phyloP scores from a whole-genome alignment of 495 filamentous ascomycete species.

The Podospora appendiculata region DNA sequence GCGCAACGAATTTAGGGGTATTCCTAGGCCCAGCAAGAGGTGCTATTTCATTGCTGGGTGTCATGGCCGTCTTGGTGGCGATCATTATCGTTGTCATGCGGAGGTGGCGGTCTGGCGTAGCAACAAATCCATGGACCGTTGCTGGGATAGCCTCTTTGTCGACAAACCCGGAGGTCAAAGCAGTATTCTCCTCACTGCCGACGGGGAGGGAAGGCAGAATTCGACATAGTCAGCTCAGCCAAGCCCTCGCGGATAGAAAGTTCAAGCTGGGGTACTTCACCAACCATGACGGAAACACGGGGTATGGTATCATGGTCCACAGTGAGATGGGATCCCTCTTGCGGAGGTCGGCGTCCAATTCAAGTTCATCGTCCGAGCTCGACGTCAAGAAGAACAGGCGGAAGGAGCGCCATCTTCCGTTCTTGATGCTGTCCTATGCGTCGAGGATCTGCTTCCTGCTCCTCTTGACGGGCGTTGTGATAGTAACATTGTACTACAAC shows the following conservation, averaged over 20 bases:
- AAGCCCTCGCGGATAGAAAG: constrained; percentile 14
- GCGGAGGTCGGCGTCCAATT: constrained; percentile 4
- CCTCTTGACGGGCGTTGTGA: constrained; percentile 26
- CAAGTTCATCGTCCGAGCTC: constrained; percentile 1
- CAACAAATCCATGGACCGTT: constrained; percentile 35
- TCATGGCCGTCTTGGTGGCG: constrained; percentile 20
- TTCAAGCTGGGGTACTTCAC: constrained; percentile 31
- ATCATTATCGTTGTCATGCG: constrained; percentile 15
- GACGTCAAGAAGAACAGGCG: not conserved
- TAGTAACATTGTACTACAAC: constrained; percentile 36
- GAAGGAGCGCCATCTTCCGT: constrained; percentile 19
- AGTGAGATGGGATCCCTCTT: constrained; percentile 6
- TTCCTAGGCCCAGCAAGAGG: constrained; percentile 21
- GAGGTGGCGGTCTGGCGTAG: constrained; percentile 26
- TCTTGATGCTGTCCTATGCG: constrained; percentile 24
- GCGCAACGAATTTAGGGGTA: constrained; percentile 27
- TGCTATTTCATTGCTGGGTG: constrained; percentile 12
- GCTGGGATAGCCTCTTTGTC: constrained; percentile 28
- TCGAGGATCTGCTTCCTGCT: constrained; percentile 22
- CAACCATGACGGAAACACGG: constrained; percentile 16
- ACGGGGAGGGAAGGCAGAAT: constrained; percentile 13
- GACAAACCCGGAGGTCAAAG: constrained; percentile 21
- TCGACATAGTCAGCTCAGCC: constrained; percentile 13
- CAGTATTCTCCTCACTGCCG: constrained; percentile 15
- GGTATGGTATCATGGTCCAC: constrained; percentile 26